Base-by-base conservation (phyloP, 169 alveolate species). In the Ophryocystis elektroscirrha region DNA sequence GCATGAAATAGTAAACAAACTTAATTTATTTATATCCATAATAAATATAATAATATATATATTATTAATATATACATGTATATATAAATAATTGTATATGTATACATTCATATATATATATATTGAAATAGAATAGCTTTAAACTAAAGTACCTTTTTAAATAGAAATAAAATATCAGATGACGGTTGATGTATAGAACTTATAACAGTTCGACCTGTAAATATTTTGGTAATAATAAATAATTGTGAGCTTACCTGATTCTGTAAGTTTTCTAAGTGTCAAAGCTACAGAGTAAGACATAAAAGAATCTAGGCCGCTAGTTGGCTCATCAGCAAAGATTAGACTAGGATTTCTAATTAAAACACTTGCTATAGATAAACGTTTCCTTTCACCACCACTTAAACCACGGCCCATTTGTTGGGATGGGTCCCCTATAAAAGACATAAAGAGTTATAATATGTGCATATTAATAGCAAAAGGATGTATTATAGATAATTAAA, bases 321-420 rank as follows among this genome's bases (percentile, higher is more conserved):
- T 76, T 2, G 85, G 85, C 44, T 76, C 85, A 63, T 76, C 85
- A 9, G 73, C 71, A 48, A 76, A 69, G 15, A 76, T 56, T 19
- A 76, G 56, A 7, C 69, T 48, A 30, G 85, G 85, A 38, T 61
- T 63, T 5, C 78, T 68, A 42, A 76, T 47, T 43, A 76, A 44
- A 47, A 65, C 85, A 25, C 75, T 60, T 7, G 78, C 85, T 32
- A 71, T 54, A 20, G 67, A 61, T 41, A 64, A 51, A 41, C 81
- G 69, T 51, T 76, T 69, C 56, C 69, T 68, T 55, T 76, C 79
- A 15, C 85, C 85, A 20, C 85, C 81, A n/a, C 79, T 68, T 38
- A 76, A 53, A 15, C 85, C 85, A 58, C 77, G 69, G 53, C 48
- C n/a, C 4, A 4, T 19, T 2, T n/a, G n/a, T n/a, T 12, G 12